phyloP scores from a whole-genome alignment of 1,284 basidiomycete genomes.

The Entoloma clypeatum region DNA sequence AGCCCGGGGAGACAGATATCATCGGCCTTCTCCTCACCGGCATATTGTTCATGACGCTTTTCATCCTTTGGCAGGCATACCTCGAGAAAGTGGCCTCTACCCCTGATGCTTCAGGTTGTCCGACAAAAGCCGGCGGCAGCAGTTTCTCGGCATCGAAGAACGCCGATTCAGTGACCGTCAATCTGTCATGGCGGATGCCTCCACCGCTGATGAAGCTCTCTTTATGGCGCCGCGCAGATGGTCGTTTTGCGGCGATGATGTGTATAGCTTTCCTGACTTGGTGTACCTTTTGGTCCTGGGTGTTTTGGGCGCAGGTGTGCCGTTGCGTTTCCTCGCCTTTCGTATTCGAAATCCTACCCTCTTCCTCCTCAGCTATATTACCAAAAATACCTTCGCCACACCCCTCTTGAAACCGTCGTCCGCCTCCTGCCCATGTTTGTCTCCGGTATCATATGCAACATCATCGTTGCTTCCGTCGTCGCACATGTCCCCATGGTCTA shows the following conservation, averaged over 20 bases:
- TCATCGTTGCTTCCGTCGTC: conserved; percentile 62
- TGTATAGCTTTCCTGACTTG: conserved; percentile 66
- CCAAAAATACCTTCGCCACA: conserved; percentile 54
- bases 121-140: too few species aligned
- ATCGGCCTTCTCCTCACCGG: conserved; percentile 61
- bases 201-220: conserved; percentile 67
- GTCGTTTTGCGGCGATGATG: conserved; percentile 61
- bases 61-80: conserved; percentile 66
- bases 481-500: conserved; percentile 51
- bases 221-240: conserved; percentile 60
- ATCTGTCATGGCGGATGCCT: conserved; percentile 39
- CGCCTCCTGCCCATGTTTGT: conserved; percentile 77
- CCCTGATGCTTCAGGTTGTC: conserved; percentile 26
- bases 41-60: conserved; percentile 50
- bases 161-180: too few species aligned
- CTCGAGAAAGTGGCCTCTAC: conserved; percentile 42
- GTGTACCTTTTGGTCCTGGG: conserved; percentile 55
- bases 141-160: too few species aligned
- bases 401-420: conserved; percentile 68
- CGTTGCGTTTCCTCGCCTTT: too few species aligned
- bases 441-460: conserved; percentile 65
- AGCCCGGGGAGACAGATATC: conserved; percentile 36
- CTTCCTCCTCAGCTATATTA: conserved; percentile 51
- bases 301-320: conserved; percentile 56
- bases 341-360: too few species aligned